Conservation (phyloP, 1,284 basidiomycete species). For the Apiotrichum gamsii region DNA sequence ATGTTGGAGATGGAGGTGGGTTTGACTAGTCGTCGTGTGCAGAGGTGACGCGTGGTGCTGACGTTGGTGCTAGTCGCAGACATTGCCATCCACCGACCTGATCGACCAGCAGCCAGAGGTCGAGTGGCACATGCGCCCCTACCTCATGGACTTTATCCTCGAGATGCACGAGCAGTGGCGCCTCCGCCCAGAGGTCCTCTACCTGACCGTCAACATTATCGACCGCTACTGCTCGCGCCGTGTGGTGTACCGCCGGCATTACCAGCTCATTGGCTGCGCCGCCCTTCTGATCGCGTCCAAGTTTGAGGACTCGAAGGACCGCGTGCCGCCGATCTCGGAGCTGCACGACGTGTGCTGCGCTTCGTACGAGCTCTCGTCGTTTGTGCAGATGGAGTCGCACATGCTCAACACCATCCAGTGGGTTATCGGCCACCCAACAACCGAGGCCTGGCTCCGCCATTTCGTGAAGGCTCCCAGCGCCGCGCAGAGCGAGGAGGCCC, state of each 20-base stretch:
- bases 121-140: conserved; percentile 96
- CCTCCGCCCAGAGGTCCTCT: conserved; percentile 94
- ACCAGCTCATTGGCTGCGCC: conserved; percentile 97
- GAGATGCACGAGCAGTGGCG: conserved; percentile 97
- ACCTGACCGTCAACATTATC: conserved; percentile 96
- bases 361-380: conserved; percentile 91
- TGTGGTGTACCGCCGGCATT: conserved; percentile 98
- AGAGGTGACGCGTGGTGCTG: too few species aligned
- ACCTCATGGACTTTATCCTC: conserved; percentile 96
- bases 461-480: conserved; percentile 43
- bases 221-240: conserved; percentile 98
- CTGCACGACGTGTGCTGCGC: conserved; percentile 90
- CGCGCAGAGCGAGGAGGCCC: conserved; percentile 68
- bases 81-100: conserved; percentile 70
- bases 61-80: conserved; percentile 49
- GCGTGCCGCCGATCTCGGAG: conserved; percentile 90
- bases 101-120: conserved; percentile 99
- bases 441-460: conserved; percentile 88
- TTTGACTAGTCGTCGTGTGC: too few species aligned
- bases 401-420: conserved; percentile 94
- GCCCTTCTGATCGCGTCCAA: conserved; percentile 99
- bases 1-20: conserved; percentile 98
- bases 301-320: conserved; percentile 98
- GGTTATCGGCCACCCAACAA: conserved; percentile 94
- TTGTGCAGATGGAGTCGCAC: conserved; percentile 94